Evolutionary conservation across 75 land plant genomes (phyloP).

Genomic region (Selaginella moellendorffii): DNA sequence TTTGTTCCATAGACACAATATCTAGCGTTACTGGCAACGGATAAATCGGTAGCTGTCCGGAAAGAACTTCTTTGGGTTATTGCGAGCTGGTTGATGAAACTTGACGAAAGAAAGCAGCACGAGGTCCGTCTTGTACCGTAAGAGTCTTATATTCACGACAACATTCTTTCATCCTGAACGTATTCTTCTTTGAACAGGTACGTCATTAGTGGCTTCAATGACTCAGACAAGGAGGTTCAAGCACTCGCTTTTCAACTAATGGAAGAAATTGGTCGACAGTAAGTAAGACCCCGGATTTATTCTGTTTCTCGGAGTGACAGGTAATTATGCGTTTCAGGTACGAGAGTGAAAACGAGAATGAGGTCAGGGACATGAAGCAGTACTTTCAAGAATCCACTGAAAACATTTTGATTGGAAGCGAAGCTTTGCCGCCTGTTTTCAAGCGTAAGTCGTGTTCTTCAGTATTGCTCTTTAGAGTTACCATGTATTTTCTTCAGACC

Average conservation of each 20-base stretch:
- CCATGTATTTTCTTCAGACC: constrained; percentile 13
- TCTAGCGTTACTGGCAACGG: constrained; percentile 26
- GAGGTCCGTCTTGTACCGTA: constrained; percentile 30
- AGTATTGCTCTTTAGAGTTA: not conserved
- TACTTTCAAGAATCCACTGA: constrained; percentile 27
- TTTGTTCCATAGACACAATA: constrained; percentile 23
- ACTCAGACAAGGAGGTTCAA: constrained; percentile 19
- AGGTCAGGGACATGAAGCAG: constrained; percentile 22
- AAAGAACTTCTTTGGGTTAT: constrained; percentile 19
- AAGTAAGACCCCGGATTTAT: constrained; percentile 3
- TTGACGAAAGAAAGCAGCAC: constrained; percentile 28
- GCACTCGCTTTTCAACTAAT: constrained; percentile 25
- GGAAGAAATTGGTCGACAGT: constrained; percentile 31
- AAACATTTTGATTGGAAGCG: constrained; percentile 8
- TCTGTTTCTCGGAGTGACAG: not conserved
- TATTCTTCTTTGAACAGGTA: constrained; percentile 16
- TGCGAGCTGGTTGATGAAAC: constrained; percentile 28
- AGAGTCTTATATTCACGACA: not conserved
- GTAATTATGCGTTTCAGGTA: constrained; percentile 15
- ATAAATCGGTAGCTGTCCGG: constrained; percentile 14
- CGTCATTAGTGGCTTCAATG: constrained; percentile 21
- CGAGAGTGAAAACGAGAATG: constrained; percentile 29
- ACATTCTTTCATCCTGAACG: not conserved
- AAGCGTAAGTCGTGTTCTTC: constrained; percentile 13
- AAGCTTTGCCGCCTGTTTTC: constrained; percentile 18